Conservation (phyloP, 139 green algal genomes). For the Gonium pectorale region DNA sequence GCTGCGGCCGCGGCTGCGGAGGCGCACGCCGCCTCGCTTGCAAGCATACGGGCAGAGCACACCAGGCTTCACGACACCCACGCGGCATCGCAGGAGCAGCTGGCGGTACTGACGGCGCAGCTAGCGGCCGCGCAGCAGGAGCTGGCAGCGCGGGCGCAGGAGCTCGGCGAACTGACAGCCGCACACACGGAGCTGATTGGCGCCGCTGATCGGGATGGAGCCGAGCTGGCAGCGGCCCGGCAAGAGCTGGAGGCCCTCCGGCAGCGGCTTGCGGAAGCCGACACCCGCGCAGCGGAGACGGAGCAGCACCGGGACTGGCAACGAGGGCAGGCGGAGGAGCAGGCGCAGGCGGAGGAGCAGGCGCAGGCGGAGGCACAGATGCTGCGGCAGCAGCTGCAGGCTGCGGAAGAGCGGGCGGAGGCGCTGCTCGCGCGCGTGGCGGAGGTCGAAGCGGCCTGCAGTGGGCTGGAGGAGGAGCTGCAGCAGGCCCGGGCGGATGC, state of each 20-base stretch:
- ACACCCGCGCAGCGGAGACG: too few species aligned
- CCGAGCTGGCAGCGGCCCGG: background rate
- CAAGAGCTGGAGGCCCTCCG: background rate
- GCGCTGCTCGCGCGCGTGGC: background rate
- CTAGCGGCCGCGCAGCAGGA: background rate
- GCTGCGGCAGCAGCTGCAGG: background rate
- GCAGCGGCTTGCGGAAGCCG: background rate
- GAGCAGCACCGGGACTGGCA: too few species aligned
- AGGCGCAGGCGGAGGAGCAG: background rate
- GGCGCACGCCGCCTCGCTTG: background rate
- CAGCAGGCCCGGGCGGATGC: background rate
- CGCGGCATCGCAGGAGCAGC: background rate
- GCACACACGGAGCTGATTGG: too few species aligned
- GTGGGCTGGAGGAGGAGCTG: background rate
- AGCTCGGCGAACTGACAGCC: background rate
- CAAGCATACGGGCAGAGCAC: too few species aligned
- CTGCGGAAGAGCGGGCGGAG: background rate
- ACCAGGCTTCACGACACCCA: background rate
- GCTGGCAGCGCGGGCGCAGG: background rate
- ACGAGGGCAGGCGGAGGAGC: background rate
- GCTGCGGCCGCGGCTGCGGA: background rate
- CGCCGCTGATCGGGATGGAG: too few species aligned
- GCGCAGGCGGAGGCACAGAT: background rate
- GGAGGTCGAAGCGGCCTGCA: background rate
- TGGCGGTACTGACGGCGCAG: background rate